Evolutionary conservation across 1,284 basidiomycete genomes (phyloP).

Genomic region (Ceratobasidium sp.): DNA sequence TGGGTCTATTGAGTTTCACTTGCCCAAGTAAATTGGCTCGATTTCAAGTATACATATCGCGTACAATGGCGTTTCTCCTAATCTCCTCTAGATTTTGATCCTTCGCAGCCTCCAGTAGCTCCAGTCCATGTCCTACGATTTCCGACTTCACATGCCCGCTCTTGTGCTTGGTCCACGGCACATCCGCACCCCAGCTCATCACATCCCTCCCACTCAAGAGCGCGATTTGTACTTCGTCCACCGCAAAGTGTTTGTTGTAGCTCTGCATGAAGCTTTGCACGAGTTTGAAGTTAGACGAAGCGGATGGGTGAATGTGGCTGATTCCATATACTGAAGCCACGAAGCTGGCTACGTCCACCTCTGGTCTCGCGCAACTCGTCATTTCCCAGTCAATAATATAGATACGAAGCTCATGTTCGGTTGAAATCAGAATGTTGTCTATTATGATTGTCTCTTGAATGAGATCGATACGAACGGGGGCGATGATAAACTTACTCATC

Average conservation of each 20-base stretch:
- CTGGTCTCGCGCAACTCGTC: conserved; percentile 14
- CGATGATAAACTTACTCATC: conserved; percentile 5
- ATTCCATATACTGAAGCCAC: not conserved
- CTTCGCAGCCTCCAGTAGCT: not conserved
- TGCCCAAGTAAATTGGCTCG: too few relatives aligned
- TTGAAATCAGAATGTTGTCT: conserved; percentile 1
- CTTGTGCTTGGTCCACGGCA: conserved; percentile 9
- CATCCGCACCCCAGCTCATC: conserved; percentile 17
- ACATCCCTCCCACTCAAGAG: conserved; percentile 15
- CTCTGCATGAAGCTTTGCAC: conserved; percentile 1
- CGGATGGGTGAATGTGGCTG: not conserved
- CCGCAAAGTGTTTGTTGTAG: not conserved
- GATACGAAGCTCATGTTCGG: not conserved
- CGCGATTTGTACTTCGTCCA: conserved; percentile 17
- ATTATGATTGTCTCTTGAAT: not conserved
- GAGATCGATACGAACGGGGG: not conserved
- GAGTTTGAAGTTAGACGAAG: not conserved
- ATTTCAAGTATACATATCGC: not conserved
- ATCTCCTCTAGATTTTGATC: not conserved
- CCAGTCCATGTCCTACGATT: not conserved
- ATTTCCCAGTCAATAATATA: conserved; percentile 41
- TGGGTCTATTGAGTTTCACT: too few relatives aligned
- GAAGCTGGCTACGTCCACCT: conserved; percentile 22
- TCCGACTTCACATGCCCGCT: not conserved
- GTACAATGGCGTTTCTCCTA: not conserved